Evolutionary conservation across 2,329 filamentous ascomycete genomes (phyloP).

Genomic region (Fusarium sp.): DNA sequence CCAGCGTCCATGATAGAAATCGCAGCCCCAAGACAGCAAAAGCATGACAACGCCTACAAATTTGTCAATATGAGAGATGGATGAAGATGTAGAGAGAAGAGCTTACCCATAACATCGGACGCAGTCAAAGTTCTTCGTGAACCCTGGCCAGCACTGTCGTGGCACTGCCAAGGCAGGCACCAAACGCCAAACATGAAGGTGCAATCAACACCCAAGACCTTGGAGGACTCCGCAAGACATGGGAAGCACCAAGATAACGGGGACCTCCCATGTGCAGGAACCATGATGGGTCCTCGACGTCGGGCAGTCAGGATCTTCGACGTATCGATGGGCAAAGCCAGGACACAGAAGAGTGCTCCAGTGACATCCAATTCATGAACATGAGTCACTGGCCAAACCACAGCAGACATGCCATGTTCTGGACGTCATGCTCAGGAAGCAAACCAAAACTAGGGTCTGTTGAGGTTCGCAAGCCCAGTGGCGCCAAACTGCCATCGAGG

Average conservation of each 20-base stretch:
- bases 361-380: neutral
- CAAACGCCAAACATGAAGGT: too few relatives aligned
- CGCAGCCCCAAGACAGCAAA: neutral
- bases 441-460: neutral
- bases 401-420: too few relatives aligned
- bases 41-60: neutral
- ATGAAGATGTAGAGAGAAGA: neutral
- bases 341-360: neutral
- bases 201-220: too few relatives aligned
- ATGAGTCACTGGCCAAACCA: neutral
- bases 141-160: neutral
- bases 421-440: neutral
- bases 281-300: neutral
- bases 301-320: neutral
- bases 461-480: neutral
- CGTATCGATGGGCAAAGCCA: neutral
- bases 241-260: too few relatives aligned
- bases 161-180: neutral
- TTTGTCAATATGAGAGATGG: neutral
- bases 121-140: neutral
- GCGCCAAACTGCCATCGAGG: too few relatives aligned
- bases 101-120: neutral
- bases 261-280: too few relatives aligned
- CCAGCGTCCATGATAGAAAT: too few relatives aligned
- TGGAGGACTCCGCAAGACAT: too few relatives aligned